Percentiles rank a stretch among this genome's conserved stretches.
Evolutionary conservation across 306 rosid genomes (phyloP).

Genomic region (Hippophae tibetana): DNA sequence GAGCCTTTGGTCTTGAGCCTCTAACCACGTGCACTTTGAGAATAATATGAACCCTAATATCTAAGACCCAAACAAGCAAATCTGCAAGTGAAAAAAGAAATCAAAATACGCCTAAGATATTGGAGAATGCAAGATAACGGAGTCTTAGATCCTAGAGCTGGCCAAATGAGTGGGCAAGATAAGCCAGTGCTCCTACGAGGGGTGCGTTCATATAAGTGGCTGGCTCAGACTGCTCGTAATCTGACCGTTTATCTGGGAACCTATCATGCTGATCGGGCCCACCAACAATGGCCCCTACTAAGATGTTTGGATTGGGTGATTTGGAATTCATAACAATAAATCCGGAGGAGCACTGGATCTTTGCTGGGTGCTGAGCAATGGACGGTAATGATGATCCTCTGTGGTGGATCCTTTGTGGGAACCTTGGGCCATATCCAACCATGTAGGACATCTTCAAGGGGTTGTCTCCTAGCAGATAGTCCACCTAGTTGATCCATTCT

Average conservation of each 20-base stretch:
- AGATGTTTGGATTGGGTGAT: slow-evolving; percentile 63
- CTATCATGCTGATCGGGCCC: slow-evolving; percentile 69
- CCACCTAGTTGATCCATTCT: slow-evolving; percentile 38
- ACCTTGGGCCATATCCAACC: slow-evolving; percentile 86
- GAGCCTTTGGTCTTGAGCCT: background rate
- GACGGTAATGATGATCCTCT: slow-evolving; percentile 81
- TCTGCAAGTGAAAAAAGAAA: background rate
- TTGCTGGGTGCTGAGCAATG: slow-evolving; percentile 42
- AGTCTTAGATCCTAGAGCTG: slow-evolving; percentile 23
- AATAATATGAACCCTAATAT: slow-evolving; percentile 7
- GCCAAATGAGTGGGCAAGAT: slow-evolving; percentile 60
- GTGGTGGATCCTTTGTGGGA: slow-evolving; percentile 83
- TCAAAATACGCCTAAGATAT: background rate
- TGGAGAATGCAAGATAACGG: background rate
- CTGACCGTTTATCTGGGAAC: slow-evolving; percentile 67
- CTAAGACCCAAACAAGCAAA: background rate
- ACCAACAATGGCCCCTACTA: slow-evolving; percentile 67
- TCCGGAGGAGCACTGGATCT: slow-evolving; percentile 76
- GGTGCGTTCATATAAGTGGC: slow-evolving; percentile 89
- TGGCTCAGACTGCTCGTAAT: slow-evolving; percentile 80
- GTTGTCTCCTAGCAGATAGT: slow-evolving; percentile 82
- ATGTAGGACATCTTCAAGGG: slow-evolving; percentile 83
- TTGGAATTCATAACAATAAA: slow-evolving; percentile 51
- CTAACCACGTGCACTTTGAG: slow-evolving; percentile 34
- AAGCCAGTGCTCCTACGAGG: slow-evolving; percentile 60